A percentile compares a stretch with the other conserved stretches of the same genome.
Evolutionary conservation across 23 red algal genomes (phyloP).

Genomic region (Pyropia yezoensis): DNA sequence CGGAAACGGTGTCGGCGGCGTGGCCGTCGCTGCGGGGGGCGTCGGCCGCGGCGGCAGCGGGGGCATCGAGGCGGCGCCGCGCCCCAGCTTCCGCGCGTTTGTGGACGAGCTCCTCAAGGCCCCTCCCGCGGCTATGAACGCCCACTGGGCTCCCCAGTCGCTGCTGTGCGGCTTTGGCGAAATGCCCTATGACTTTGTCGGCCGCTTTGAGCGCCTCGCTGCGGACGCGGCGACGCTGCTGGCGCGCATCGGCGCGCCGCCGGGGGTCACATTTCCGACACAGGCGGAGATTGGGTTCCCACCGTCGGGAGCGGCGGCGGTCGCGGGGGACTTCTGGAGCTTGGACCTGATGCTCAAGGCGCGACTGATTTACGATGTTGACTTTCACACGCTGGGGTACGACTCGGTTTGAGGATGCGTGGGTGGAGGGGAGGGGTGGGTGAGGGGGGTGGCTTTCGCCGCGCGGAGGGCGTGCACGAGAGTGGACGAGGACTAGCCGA

Average conservation of each 20-base stretch:
- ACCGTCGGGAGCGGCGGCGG: constrained; percentile 44
- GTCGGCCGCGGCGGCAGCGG: neutral
- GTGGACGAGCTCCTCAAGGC: constrained; percentile 49
- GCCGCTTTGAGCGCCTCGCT: constrained; percentile 51
- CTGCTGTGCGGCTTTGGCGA: constrained; percentile 55
- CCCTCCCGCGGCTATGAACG: constrained; percentile 45
- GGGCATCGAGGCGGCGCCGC: constrained; percentile 20
- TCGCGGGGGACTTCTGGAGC: constrained; percentile 39
- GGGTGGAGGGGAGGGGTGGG: too few species aligned
- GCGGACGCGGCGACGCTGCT: constrained; percentile 47
- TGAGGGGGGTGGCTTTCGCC: too few species aligned
- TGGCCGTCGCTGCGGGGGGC: neutral
- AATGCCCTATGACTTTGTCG: constrained; percentile 81
- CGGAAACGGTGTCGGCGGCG: neutral
- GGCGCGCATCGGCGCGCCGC: constrained; percentile 13
- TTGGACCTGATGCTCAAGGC: constrained; percentile 41
- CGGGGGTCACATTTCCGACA: constrained; percentile 29
- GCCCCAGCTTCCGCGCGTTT: constrained; percentile 45
- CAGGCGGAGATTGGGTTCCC: constrained; percentile 67
- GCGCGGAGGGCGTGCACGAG: too few species aligned
- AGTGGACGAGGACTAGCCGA: too few species aligned
- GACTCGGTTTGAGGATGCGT: neutral
- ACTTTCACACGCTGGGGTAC: constrained; percentile 47
- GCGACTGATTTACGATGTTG: constrained; percentile 45
- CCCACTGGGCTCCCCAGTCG: constrained; percentile 79